A percentile compares a stretch with the other conserved stretches of the same genome.
These are phyloP conservation scores for Ceratocystis cacaofunesta DNA, from an alignment of 2,329 filamentous ascomycete genomes.

Conservation along the genomic window DNA sequence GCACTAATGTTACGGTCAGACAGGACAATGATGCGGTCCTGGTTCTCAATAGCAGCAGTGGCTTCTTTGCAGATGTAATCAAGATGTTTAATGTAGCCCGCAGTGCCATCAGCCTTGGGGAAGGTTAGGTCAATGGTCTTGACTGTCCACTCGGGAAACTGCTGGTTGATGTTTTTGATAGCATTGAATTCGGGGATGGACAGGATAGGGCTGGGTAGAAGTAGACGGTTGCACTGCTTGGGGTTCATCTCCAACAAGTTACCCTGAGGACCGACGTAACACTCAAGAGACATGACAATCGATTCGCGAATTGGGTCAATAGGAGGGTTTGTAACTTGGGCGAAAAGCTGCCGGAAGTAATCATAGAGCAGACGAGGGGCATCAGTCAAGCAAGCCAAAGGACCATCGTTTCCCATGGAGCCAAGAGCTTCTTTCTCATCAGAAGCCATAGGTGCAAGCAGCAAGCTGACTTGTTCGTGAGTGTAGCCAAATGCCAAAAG, in stretches of 20 bases:
- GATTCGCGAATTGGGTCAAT: conserved; percentile 96
- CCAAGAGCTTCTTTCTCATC: conserved; percentile 95
- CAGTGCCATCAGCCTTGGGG: conserved; percentile 65
- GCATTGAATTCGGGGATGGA: conserved; percentile 85
- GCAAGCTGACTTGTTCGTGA: conserved; percentile 81
- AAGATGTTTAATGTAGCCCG: conserved; percentile 74
- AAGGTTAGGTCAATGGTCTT: conserved; percentile 88
- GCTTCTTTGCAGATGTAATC: conserved; percentile 78
- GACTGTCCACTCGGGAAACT: conserved; percentile 71
- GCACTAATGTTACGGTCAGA: conserved; percentile 76
- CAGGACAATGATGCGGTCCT: conserved; percentile 73
- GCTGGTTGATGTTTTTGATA: conserved; percentile 57
- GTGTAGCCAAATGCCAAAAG: conserved; percentile 86
- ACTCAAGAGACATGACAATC: conserved; percentile 94
- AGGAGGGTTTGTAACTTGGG: conserved; percentile 93
- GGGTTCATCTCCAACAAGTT: conserved; percentile 89
- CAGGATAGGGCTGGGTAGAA: conserved; percentile 76
- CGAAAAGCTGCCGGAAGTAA: conserved; percentile 95
- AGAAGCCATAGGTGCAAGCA: conserved; percentile 88
- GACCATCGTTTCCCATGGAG: conserved; percentile 95
- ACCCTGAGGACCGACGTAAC: conserved; percentile 89
- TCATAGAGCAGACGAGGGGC: conserved; percentile 82
- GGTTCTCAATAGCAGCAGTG: conserved; percentile 67
- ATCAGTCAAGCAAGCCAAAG: conserved; percentile 78
- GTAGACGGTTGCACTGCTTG: conserved; percentile 71